phyloP scores from a whole-genome alignment of 106 monocot species.

The Narthecium ossifragum region DNA sequence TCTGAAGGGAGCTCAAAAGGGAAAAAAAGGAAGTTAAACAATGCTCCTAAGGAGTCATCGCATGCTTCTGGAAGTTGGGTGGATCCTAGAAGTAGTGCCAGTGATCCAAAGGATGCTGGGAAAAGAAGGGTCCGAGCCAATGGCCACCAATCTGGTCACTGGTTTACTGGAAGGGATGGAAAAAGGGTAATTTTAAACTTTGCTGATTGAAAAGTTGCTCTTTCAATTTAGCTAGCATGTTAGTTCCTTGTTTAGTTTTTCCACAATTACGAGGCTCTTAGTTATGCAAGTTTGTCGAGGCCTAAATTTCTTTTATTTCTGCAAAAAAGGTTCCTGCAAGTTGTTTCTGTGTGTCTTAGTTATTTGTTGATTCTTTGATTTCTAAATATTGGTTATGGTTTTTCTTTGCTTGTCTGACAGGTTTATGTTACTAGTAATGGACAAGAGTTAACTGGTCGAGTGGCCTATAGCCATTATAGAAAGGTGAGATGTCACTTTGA shows the following conservation, averaged over 20 bases:
- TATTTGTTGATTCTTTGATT: background rate
- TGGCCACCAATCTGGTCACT: slow-evolving; percentile 51
- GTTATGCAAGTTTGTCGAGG: no score
- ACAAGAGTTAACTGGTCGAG: slow-evolving; percentile 38
- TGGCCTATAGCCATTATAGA: slow-evolving; percentile 48
- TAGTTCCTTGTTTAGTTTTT: no score
- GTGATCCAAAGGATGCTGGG: slow-evolving; percentile 54
- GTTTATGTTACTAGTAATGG: slow-evolving; percentile 53
- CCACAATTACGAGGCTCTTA: no score
- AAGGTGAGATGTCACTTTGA: slow-evolving; percentile 21
- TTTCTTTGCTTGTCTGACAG: slow-evolving; percentile 20
- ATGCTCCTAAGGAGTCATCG: slow-evolving; percentile 8
- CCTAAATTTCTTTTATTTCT: no score
- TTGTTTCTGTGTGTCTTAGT: no score
- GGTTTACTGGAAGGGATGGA: slow-evolving; percentile 80
- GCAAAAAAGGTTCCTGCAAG: no score
- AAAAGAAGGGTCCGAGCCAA: slow-evolving; percentile 47
- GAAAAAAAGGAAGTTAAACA: slow-evolving; percentile 19
- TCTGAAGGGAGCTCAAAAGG: slow-evolving; percentile 12
- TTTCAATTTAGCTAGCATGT: no score
- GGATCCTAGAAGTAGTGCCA: slow-evolving; percentile 26
- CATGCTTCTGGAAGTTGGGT: slow-evolving; percentile 28
- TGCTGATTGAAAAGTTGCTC: background rate
- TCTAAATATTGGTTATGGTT: background rate
- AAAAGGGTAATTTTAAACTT: slow-evolving; percentile 58